phyloP scores from a whole-genome alignment of 139 green algal species.

The Pseudopediastrum boryanum region DNA sequence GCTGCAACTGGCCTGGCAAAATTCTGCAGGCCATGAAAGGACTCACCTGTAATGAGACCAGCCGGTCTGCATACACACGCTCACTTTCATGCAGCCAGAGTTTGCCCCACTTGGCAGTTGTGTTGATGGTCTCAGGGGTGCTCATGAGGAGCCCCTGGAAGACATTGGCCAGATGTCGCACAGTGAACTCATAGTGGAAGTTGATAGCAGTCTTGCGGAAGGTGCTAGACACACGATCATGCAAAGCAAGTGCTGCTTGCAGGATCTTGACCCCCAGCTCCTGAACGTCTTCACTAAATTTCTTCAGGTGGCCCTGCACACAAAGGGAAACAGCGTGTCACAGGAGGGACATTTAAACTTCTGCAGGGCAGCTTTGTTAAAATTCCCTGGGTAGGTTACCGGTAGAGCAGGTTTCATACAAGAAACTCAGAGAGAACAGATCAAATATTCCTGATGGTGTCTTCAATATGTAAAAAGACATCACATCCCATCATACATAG shows the following conservation, averaged over 20 bases:
- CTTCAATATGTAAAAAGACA: no score
- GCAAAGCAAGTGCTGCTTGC: slow-evolving; percentile 84
- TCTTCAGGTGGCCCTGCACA: slow-evolving; percentile 74
- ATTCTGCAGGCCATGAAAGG: no score
- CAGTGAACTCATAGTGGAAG: slow-evolving; percentile 89
- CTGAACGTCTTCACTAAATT: slow-evolving; percentile 74
- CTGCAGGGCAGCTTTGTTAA: no score
- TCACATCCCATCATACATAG: no score
- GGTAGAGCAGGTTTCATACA: no score
- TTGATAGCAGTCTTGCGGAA: slow-evolving; percentile 93
- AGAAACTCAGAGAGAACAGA: no score
- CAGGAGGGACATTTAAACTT: no score
- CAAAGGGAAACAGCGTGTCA: slow-evolving; percentile 34
- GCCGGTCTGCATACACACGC: slow-evolving; percentile 83
- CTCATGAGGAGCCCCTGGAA: slow-evolving; percentile 91
- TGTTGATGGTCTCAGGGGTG: slow-evolving; percentile 54
- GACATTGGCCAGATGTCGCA: slow-evolving; percentile 87
- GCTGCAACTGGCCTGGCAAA: not conserved
- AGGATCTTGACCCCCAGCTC: slow-evolving; percentile 81
- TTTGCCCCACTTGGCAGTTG: slow-evolving; percentile 69
- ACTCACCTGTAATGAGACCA: slow-evolving; percentile 54
- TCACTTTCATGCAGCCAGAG: slow-evolving; percentile 92
- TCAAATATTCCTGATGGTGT: no score
- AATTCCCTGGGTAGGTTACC: no score
- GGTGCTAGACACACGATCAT: slow-evolving; percentile 79